Evolutionary conservation across 495 filamentous ascomycete genomes (phyloP).

Genomic region (Penicillium parvum): DNA sequence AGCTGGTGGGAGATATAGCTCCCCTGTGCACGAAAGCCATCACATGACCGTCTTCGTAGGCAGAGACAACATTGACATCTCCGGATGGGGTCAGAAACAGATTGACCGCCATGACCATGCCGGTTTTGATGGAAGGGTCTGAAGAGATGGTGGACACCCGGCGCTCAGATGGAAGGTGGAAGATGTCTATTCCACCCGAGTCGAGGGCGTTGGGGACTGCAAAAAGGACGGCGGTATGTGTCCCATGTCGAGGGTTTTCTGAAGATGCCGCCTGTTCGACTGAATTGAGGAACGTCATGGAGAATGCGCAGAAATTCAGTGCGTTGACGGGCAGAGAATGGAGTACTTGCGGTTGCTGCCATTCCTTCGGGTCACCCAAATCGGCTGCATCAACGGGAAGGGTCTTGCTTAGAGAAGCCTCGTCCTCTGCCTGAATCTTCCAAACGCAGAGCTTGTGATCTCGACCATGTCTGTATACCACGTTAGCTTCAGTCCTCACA

Average conservation of each 20-base stretch:
- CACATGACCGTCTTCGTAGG: slow-evolving; percentile 81
- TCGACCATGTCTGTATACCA: slow-evolving; percentile 67
- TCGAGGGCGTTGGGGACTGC: slow-evolving; percentile 74
- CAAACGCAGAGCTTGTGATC: slow-evolving; percentile 86
- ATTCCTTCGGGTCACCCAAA: slow-evolving; percentile 12
- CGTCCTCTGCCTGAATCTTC: slow-evolving; percentile 61
- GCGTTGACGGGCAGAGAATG: slow-evolving; percentile 84
- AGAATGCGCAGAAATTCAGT: slow-evolving; percentile 93
- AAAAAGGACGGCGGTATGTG: slow-evolving; percentile 46
- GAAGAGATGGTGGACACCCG: slow-evolving; percentile 64
- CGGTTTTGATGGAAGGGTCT: slow-evolving; percentile 54
- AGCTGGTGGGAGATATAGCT: slow-evolving; percentile 8
- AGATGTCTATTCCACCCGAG: slow-evolving; percentile 80
- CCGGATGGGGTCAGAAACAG: slow-evolving; percentile 43
- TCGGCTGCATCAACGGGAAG: slow-evolving; percentile 62
- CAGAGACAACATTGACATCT: slow-evolving; percentile 56
- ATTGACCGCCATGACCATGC: slow-evolving; percentile 87
- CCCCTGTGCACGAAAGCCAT: slow-evolving; percentile 48
- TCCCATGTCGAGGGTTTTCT: neutral
- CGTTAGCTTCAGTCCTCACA: slow-evolving; percentile 2
- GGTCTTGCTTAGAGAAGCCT: slow-evolving; percentile 53
- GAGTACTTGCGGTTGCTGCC: slow-evolving; percentile 74
- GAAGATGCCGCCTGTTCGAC: neutral
- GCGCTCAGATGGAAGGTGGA: slow-evolving; percentile 69
- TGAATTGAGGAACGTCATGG: slow-evolving; percentile 39